Conservation (phyloP, 371 early-diverging fungal genomes). For the Dichotomocladium elegans region DNA sequence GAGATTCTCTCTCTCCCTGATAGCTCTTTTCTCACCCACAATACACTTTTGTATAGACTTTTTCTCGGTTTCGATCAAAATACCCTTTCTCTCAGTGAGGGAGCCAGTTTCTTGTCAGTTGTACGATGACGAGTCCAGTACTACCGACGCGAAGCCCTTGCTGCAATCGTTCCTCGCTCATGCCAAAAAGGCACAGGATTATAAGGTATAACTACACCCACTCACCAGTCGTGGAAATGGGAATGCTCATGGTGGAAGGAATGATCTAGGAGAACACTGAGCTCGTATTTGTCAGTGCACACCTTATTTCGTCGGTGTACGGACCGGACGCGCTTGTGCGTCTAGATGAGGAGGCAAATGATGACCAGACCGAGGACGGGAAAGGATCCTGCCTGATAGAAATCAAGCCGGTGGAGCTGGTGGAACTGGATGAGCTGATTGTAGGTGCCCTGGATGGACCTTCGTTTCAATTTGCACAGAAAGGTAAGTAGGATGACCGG, state of each 20-base stretch:
- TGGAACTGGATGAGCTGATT: slow-evolving; percentile 63
- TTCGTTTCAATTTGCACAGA: slow-evolving; percentile 51
- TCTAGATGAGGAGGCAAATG: slow-evolving; percentile 29
- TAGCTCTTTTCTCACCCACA: background rate
- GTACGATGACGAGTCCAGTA: too few species aligned
- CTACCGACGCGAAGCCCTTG: background rate
- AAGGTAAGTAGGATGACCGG: slow-evolving; percentile 29
- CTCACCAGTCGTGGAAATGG: too few species aligned
- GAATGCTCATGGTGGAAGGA: background rate
- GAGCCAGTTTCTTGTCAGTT: slow-evolving; percentile 2
- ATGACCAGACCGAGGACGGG: slow-evolving; percentile 15
- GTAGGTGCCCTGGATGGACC: slow-evolving; percentile 55
- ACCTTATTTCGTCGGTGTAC: slow-evolving; percentile 28
- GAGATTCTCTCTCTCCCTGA: too few species aligned
- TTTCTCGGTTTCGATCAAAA: slow-evolving; percentile 10
- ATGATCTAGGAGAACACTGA: background rate
- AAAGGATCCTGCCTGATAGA: slow-evolving; percentile 9
- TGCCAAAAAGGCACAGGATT: slow-evolving; percentile 3
- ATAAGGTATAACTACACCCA: background rate
- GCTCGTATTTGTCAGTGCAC: slow-evolving; percentile 18
- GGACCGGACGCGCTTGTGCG: slow-evolving; percentile 28
- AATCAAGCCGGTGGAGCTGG: slow-evolving; percentile 44
- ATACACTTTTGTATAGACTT: background rate
- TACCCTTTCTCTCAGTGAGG: slow-evolving; percentile 9
- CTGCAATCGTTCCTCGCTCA: slow-evolving; percentile 11